Evolutionary conservation across 768 basidiomycete species (phyloP), one percentile per base, ranked within the genome.

Genomic region (Russula foetens): DNA sequence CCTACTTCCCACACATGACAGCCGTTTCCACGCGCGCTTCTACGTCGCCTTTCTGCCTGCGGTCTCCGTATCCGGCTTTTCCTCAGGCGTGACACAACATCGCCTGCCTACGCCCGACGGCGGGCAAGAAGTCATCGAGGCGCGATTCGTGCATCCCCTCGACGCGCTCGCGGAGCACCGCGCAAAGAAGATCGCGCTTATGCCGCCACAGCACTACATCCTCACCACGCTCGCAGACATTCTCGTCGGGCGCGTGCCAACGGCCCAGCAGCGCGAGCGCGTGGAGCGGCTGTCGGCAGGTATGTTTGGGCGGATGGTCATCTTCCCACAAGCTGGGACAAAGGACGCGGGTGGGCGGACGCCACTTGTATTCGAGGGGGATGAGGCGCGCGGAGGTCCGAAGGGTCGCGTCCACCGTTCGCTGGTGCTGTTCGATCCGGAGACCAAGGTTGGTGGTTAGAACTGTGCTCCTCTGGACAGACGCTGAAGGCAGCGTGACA

Each of bases 141-240:
- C 85, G 3, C 81, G 81, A n/a, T 90, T 88, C 69, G 59, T 86
- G 31, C 82, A 79, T 64, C 85, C 85, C 0, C 67, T 64, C 7
- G 72, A 72, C 17, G 84, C 81, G 21, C 71, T 90, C 51, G 70
- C 73, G 2, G 83, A 83, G 68, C 83, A 80, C 67, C 70, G 68
- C 21, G 73, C 73, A 31, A 74, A 77, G 23, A 75, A 76, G 59
- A 82, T 88, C 59, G 75, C 75, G 4, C 75, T 88, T 47, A 84
- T 88, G 83, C 86, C 87, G 19, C 88, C 88, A 14, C 88, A 90
- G 68, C 85, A 78, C 67, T 90, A 90, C 69, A 78, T 90, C 53
- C 71, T 89, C 28, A 73, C 76, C 11, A 88, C 85, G 3, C 75
- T 90, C 39, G 75, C 82, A 4, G 75, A 75, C 33, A 74, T 88